Conservation (phyloP, 805 yeast species). For the Ogataea allantospora region DNA sequence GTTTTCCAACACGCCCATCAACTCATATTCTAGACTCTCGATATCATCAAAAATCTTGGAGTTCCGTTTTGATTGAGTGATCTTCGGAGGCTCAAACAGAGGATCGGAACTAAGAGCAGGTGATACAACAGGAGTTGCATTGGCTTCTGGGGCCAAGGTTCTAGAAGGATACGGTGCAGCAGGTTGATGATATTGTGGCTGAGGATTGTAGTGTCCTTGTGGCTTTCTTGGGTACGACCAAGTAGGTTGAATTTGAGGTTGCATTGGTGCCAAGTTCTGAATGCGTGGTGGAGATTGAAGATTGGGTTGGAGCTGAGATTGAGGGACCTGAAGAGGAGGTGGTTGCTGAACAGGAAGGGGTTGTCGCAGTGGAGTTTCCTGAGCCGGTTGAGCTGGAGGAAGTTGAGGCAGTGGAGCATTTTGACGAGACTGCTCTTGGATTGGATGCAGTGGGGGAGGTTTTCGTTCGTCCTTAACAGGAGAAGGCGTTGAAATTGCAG, state of each 20-base stretch:
- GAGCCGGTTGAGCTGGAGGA: background rate
- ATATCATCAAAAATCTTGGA: constrained; percentile 29
- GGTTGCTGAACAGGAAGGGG: background rate
- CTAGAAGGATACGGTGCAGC: background rate
- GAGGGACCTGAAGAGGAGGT: background rate
- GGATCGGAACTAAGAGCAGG: constrained; percentile 1
- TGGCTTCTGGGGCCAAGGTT: background rate
- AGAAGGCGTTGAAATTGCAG: constrained; percentile 10
- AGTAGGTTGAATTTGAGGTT: background rate
- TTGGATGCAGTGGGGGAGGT: constrained; percentile 12
- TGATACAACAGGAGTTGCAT: background rate
- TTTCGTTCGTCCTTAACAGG: constrained; percentile 10
- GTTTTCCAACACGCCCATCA: constrained; percentile 24
- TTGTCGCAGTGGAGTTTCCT: background rate
- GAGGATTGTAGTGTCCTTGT: background rate
- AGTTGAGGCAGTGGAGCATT: background rate
- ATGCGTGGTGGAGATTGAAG: background rate
- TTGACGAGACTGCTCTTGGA: background rate
- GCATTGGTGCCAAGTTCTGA: background rate
- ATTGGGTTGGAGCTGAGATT: background rate
- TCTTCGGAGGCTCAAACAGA: constrained; percentile 6
- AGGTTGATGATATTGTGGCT: background rate
- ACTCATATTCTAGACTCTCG: constrained; percentile 28
- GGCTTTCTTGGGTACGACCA: background rate
- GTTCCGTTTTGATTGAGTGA: constrained; percentile 17